Evolutionary conservation across 371 early-diverging fungal genomes (phyloP), one percentile per base, ranked within the genome.

Genomic region (Encephalitozoon hellem): DNA sequence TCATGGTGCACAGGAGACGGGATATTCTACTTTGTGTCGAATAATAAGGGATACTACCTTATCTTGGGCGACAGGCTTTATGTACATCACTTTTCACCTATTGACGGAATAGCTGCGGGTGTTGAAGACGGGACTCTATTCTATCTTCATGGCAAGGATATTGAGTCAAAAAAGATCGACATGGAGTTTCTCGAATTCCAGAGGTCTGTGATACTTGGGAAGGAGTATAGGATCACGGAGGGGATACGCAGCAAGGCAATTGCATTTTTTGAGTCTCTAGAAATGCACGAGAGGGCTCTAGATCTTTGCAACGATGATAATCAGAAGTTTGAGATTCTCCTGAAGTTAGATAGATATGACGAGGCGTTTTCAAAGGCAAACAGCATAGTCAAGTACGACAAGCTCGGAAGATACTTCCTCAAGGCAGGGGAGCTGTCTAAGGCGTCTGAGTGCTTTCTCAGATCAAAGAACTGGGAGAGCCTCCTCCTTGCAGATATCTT

Each of bases 271-370:
- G 74, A 80, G 47, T 67, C 77, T 32, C 51, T 82, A 32, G 63
- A 53, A 26, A 76, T 73, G 79, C 68, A 80, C 9, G 73, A 80
- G 6, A 67, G 72, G 23, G 84, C 84, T n/a, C 64, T 78, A 11
- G 39, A 54, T 9, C 68, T 84, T 26, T 71, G 72, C 32, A 55
- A 25, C 4, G 75, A 80, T 67, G 74, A 80, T 25, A 77, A 76
- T 63, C 79, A 80, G 49, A 74, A 69, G 66, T 84, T 82, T 79
- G 84, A 84, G 73, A 78, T 84, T 52, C 69, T 84, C 4, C 38
- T 84, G 2, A 78, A 77, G 54, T 69, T 82, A 43, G 67, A 70
- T 4, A 18, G 59, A 32, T 72, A 82, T 15, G 52, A 80, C 15
- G 84, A 82, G 25, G 84, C 84, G 32, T 67, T 74, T 32, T 54